phyloP scores from a whole-genome alignment of 179 eudicot species.

The Vitellaria paradoxa region DNA sequence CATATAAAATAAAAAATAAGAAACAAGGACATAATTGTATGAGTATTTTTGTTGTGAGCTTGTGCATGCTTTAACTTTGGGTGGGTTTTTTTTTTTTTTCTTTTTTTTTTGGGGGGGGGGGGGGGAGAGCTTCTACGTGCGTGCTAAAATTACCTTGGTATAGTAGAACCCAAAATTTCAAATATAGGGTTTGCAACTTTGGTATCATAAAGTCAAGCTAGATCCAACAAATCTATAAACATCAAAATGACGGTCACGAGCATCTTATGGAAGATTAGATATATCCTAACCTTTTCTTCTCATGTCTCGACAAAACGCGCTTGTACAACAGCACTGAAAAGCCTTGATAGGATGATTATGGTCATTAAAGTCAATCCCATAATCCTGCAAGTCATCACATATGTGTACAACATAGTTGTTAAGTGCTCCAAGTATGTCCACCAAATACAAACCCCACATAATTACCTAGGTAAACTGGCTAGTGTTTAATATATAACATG shows the following conservation, averaged over 20 bases:
- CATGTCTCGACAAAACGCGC: conserved; percentile 29
- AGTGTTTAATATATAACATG: background rate
- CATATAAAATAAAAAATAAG: too few relatives aligned
- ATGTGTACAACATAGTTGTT: background rate
- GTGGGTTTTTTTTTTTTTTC: background rate
- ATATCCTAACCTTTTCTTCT: conserved; percentile 15
- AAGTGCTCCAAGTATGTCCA: background rate
- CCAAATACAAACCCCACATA: background rate
- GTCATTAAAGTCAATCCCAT: conserved; percentile 41
- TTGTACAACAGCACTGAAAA: conserved; percentile 34
- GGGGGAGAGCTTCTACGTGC: background rate
- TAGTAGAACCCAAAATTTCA: background rate
- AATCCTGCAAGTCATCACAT: conserved; percentile 32
- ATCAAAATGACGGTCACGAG: background rate
- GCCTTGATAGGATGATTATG: conserved; percentile 35
- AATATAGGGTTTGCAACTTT: background rate
- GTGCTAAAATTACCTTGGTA: background rate
- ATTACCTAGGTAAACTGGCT: background rate
- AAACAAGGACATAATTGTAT: too few relatives aligned
- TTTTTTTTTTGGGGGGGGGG: background rate
- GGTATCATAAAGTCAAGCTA: background rate
- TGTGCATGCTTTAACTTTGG: too few relatives aligned
- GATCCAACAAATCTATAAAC: background rate
- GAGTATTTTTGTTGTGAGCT: too few relatives aligned
- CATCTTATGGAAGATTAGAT: background rate